phyloP scores from a whole-genome alignment of 768 basidiomycete genomes.

The Guyanaporus albipodus region DNA sequence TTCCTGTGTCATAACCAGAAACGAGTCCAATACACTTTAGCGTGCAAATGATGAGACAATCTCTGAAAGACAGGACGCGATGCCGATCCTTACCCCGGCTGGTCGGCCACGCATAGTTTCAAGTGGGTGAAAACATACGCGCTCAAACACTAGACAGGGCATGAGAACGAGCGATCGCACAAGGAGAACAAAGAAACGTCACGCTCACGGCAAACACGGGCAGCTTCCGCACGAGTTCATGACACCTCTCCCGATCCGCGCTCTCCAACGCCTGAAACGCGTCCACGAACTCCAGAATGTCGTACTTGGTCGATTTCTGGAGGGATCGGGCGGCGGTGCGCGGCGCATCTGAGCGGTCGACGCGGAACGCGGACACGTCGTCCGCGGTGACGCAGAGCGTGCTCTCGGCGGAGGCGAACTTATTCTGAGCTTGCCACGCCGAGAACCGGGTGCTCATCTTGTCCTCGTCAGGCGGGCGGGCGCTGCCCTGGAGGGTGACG shows the following conservation, averaged over 20 bases:
- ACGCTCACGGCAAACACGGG: constrained; percentile 22
- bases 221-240: constrained; percentile 13
- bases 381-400: constrained; percentile 18
- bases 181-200: too few relatives aligned
- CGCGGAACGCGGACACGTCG: constrained; percentile 22
- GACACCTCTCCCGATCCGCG: constrained; percentile 16
- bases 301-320: constrained; percentile 19
- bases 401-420: constrained; percentile 5
- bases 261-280: constrained; percentile 8
- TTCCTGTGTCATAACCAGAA: constrained; percentile 12
- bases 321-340: constrained; percentile 16
- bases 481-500: not conserved
- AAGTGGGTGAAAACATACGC: constrained; percentile 26
- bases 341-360: constrained; percentile 25
- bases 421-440: constrained; percentile 16
- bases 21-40: constrained; percentile 17
- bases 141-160: constrained; percentile 15
- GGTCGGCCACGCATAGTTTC: constrained; percentile 18
- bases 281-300: constrained; percentile 19
- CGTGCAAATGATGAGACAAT: not conserved
- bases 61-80: not conserved
- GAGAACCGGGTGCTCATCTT: constrained; percentile 17
- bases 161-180: not conserved
- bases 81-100: constrained; percentile 10
- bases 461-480: not conserved